Percentiles rank a stretch among this genome's conserved stretches.
phyloP scores from a whole-genome alignment of 2,329 filamentous ascomycete genomes.

The Penicillium italicum region DNA sequence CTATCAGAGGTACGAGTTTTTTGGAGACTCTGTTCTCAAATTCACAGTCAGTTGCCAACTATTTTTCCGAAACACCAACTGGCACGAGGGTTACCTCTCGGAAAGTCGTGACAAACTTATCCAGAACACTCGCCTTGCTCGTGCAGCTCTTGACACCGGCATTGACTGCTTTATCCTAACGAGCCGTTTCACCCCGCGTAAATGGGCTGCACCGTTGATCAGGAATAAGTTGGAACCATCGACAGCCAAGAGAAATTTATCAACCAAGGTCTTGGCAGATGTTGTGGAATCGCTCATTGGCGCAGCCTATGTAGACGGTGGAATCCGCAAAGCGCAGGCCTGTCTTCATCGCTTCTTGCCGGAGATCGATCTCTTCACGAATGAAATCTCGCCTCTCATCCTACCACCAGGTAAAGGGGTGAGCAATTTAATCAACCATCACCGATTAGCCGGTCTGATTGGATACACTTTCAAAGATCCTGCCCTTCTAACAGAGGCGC shows the following conservation, averaged over 20 bases:
- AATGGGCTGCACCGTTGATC: conserved; percentile 68
- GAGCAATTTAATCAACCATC: conserved; percentile 15
- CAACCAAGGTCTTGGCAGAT: conserved; percentile 80
- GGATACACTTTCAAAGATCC: conserved; percentile 69
- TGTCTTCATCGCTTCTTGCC: conserved; percentile 67
- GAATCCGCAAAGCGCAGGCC: conserved; percentile 57
- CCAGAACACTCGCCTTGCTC: conserved; percentile 68
- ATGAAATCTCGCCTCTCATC: conserved; percentile 7
- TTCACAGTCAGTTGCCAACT: conserved; percentile 66
- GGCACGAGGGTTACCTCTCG: conserved; percentile 74
- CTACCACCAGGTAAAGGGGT: background rate
- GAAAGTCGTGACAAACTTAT: conserved; percentile 66
- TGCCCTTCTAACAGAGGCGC: conserved; percentile 67
- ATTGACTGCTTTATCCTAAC: conserved; percentile 72
- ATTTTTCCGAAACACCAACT: conserved; percentile 56
- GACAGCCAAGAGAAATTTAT: conserved; percentile 46
- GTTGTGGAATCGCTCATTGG: conserved; percentile 83
- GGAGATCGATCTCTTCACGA: conserved; percentile 41
- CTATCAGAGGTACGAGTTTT: conserved; percentile 81
- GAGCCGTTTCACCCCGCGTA: conserved; percentile 61
- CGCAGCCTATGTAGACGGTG: conserved; percentile 67
- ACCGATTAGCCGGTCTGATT: conserved; percentile 37
- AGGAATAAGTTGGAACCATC: conserved; percentile 32
- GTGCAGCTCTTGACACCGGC: conserved; percentile 59
- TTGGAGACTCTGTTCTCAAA: conserved; percentile 83